Evolutionary conservation across 495 filamentous ascomycete species (phyloP), one percentile per base, ranked within the genome.

Genomic region (Parathielavia hyrcaniae): DNA sequence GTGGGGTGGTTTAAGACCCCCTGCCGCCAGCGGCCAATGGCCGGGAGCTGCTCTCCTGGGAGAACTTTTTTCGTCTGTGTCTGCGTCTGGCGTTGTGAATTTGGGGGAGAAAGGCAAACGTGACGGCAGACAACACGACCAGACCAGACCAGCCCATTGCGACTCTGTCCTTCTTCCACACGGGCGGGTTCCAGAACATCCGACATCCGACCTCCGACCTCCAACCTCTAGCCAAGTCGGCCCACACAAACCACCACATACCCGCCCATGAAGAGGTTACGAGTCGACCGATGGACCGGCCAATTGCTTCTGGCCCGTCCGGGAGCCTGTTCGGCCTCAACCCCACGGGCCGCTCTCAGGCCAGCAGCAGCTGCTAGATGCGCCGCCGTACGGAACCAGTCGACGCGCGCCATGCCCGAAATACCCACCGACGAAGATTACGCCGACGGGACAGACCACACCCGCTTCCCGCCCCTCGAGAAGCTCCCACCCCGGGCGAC

Each of bases 181-280:
- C 44, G 22, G 36, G 14, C 44, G 38, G 39, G 20, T 20, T 22
- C 38, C 46, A 39, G 36, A 8, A n/a, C 20, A 20, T 19, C 12
- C 6, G 12, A 19, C 32, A 43, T 13, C 22, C 19, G 20, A 32
- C 17, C 12, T 17, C 38, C 38, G 23, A n/a, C 17, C 17, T 10
- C 48, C n/a, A 36, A 34, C 45, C 19, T n/a, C 35, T 45, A 20
- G 30, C 10, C 46, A 11, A 49, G 10, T 32, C 4, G 6, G 6
- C 40, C 12, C 9, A 43, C 13, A 43, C 49, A 22, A 45, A 26
- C 43, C 22, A 38, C 35, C 19, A 46, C 20, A 51, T 22, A 43
- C n/a, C 47, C 56, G 34, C 45, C 56, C 55, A 74, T 74, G 72
- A 74, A 72, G 71, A 74, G 72, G 69, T 69, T 74, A 74, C 67